Percentiles rank a stretch among this genome's conserved stretches.
These are phyloP conservation scores for Mycosphaerella arachidis DNA, from an alignment of 2,329 filamentous ascomycete genomes.

Conservation along the genomic window DNA sequence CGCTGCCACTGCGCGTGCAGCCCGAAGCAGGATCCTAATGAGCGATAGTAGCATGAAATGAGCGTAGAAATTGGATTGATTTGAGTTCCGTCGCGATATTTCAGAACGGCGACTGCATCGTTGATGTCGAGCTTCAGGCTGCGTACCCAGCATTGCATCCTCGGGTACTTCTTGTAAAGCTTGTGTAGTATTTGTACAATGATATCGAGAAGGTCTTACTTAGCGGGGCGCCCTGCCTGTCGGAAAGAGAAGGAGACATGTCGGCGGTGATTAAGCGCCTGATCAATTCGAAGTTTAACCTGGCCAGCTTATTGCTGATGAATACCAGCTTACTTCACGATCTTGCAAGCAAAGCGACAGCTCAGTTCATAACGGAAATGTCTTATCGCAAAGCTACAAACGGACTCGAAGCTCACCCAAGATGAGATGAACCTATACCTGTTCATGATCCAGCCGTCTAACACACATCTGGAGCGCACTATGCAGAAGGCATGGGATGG, in stretches of 20 bases:
- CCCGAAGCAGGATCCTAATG: background rate
- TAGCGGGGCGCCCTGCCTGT: background rate
- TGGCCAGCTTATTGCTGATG: too few species aligned
- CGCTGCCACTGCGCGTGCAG: slow-evolving; percentile 13
- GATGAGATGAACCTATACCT: too few species aligned
- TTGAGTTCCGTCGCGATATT: background rate
- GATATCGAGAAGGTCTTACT: background rate
- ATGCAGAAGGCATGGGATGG: too few species aligned
- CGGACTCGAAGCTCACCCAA: too few species aligned
- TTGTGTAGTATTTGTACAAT: slow-evolving; percentile 2
- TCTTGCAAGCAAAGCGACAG: too few species aligned
- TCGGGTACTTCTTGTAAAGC: background rate
- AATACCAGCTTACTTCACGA: too few species aligned
- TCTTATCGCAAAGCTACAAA: too few species aligned
- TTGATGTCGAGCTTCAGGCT: background rate
- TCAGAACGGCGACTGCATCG: background rate
- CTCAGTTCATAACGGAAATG: too few species aligned
- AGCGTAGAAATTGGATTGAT: background rate
- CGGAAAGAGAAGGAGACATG: background rate
- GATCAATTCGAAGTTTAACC: background rate
- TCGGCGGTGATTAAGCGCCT: background rate
- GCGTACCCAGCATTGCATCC: background rate
- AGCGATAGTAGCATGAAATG: background rate
- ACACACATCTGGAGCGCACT: too few species aligned
- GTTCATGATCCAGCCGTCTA: too few species aligned